Conservation (phyloP, 1,284 basidiomycete species). For the Ustilago trichophora region DNA sequence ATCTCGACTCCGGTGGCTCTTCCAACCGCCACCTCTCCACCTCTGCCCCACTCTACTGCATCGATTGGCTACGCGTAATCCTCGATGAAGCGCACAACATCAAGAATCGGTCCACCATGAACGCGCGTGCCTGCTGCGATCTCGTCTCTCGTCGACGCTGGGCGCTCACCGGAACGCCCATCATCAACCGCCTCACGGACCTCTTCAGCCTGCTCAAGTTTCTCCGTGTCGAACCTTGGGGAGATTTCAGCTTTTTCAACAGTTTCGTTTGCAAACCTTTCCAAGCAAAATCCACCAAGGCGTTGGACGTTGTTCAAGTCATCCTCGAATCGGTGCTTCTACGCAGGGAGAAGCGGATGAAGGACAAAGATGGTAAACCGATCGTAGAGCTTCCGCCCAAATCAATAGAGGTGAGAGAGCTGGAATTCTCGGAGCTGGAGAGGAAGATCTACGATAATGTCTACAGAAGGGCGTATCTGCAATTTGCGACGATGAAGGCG, state of each 20-base stretch:
- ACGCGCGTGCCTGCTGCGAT: conserved; percentile 88
- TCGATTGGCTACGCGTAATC: conserved; percentile 63
- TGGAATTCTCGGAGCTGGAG: conserved; percentile 58
- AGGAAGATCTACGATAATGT: conserved; percentile 67
- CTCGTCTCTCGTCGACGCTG: conserved; percentile 82
- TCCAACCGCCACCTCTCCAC: conserved; percentile 25
- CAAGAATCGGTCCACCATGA: conserved; percentile 88
- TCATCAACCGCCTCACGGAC: conserved; percentile 90
- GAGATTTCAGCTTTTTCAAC: conserved; percentile 65
- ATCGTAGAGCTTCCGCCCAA: conserved; percentile 91
- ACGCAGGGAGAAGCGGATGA: conserved; percentile 91
- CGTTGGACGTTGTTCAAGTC: conserved; percentile 64
- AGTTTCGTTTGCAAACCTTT: conserved; percentile 64
- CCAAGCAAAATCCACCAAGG: conserved; percentile 57
- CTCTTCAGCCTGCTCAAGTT: conserved; percentile 75
- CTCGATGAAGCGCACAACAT: conserved; percentile 92
- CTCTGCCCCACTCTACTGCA: conserved; percentile 52
- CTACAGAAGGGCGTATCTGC: conserved; percentile 59
- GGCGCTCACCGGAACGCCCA: conserved; percentile 94
- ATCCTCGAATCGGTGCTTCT: conserved; percentile 70
- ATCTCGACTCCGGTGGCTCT: conserved; percentile 40
- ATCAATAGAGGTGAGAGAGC: conserved; percentile 70
- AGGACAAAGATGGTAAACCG: conserved; percentile 82
- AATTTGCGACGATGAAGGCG: conserved; percentile 53
- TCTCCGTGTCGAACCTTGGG: conserved; percentile 87